Base-by-base conservation (phyloP, 441 rosid species). In the Eruca vesicaria region DNA sequence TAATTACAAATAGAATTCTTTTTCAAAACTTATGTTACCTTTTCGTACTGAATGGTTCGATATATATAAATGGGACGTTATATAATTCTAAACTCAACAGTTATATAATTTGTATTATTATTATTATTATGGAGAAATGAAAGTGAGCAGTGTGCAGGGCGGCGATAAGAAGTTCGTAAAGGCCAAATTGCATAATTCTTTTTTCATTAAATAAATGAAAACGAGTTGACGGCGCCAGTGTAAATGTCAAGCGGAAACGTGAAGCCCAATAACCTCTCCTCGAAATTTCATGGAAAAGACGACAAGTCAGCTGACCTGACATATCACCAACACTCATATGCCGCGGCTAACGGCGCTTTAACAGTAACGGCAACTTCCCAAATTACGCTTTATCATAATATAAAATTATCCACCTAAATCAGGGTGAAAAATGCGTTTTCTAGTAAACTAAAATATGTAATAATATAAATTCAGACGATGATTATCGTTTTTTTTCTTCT, bases 141-240 rank as follows among this genome's bases (percentile, higher is more conserved):
- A 48, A 45, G 33, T 23, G 10, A 71, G 35, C 26, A 32, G 11
- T 50, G 48, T n/a, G 52, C 31, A 48, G 50, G 68, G 68, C 61
- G 75, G 62, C 69, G 28, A 71, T n/a, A 72, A n/a, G 21, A 26
- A 28, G n/a, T 14, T 28, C 14, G 7, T 31, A 11, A 45, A 66
- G 43, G 9, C 23, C 29, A 14, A 23, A 53, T 53, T 15, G 26
- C 36, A 19, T 48, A 15, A 20, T 70, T 29, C n/a, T 32, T 6
- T 4, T 5, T 33, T 14, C 19, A 9, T 7, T 11, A 21, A 55
- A 55, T 11, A 21, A 55, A 21, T 11, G 26, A 66, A 73, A 58
- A 50, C 5, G 59, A 55, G 50, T 53, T 69, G 79, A 75, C 79
- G n/a, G n/a, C n/a, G n/a, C n/a, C n/a, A n/a, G n/a, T n/a, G n/a